These are phyloP conservation scores for Leccinum sublutescens DNA, from an alignment of 768 basidiomycete genomes.

Conservation along the genomic window DNA sequence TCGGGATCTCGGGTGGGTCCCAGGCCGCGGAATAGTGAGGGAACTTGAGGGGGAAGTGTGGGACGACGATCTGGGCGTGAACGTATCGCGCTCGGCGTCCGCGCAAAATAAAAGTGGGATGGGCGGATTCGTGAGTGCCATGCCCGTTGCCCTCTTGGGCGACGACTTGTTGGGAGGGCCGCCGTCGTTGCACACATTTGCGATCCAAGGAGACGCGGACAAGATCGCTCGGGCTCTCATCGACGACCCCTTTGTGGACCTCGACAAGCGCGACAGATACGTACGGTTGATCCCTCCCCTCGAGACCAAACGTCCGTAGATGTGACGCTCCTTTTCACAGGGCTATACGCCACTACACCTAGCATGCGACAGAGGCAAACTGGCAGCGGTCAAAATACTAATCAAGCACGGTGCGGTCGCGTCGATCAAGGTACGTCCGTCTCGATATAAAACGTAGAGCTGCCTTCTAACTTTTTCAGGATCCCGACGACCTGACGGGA, in stretches of 20 bases:
- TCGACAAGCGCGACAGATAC: constrained; percentile 69
- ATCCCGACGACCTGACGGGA: constrained; percentile 63
- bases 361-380: constrained; percentile 78
- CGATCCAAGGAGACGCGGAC: constrained; percentile 53
- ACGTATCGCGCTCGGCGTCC: constrained; percentile 21
- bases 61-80: constrained; percentile 40
- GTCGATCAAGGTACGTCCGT: constrained; percentile 53
- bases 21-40: constrained; percentile 25
- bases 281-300: constrained; percentile 45
- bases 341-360: constrained; percentile 88
- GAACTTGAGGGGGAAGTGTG: constrained; percentile 37
- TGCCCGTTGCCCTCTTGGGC: constrained; percentile 43
- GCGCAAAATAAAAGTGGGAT: constrained; percentile 38
- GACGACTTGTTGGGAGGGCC: constrained; percentile 36
- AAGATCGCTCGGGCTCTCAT: constrained; percentile 45
- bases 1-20: constrained; percentile 63
- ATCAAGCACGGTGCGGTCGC: constrained; percentile 64
- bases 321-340: constrained; percentile 38
- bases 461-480: constrained; percentile 40
- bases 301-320: not conserved
- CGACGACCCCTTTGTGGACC: constrained; percentile 39
- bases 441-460: not conserved
- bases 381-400: constrained; percentile 54
- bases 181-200: constrained; percentile 58
- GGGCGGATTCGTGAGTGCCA: constrained; percentile 62